Evolutionary conservation across 1,139 yeast genomes (phyloP).

Genomic region (Taphrina communis): DNA sequence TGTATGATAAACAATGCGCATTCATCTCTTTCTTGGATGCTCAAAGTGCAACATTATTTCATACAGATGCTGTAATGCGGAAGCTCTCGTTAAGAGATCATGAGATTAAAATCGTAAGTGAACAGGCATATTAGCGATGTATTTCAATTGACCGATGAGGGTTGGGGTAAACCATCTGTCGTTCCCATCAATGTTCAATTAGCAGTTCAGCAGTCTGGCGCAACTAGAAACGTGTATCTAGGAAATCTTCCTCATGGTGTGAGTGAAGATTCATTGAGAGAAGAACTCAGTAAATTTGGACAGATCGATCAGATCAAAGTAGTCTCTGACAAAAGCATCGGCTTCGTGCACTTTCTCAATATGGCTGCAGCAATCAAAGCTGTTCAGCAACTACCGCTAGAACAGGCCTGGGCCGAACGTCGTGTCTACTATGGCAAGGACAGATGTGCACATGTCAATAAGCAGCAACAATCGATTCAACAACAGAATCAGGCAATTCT

Average conservation of each 20-base stretch:
- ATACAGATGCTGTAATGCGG: conserved; percentile 61
- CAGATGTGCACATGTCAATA: conserved; percentile 58
- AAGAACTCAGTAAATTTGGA: conserved; percentile 76
- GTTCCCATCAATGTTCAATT: conserved; percentile 65
- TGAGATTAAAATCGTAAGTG: conserved; percentile 63
- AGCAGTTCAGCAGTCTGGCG: conserved; percentile 83
- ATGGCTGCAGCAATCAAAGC: conserved; percentile 85
- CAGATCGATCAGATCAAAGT: conserved; percentile 80
- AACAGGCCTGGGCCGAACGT: conserved; percentile 64
- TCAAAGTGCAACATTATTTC: conserved; percentile 56
- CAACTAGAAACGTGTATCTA: conserved; percentile 87
- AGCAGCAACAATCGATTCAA: conserved; percentile 31
- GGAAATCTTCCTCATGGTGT: conserved; percentile 69
- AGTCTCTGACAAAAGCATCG: conserved; percentile 73
- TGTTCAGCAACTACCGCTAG: conserved; percentile 65
- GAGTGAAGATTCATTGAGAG: conserved; percentile 65
- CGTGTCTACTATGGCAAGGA: conserved; percentile 87
- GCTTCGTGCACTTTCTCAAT: conserved; percentile 78
- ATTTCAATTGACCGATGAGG: conserved; percentile 5
- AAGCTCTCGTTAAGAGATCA: conserved; percentile 57
- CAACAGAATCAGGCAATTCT: conserved; percentile 35
- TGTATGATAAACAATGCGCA: conserved; percentile 60
- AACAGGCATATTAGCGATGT: conserved; percentile 54
- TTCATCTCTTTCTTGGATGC: conserved; percentile 59
- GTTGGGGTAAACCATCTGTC: conserved; percentile 36